Evolutionary conservation across 768 basidiomycete species (phyloP).

Genomic region (Kwoniella dendrophila): DNA sequence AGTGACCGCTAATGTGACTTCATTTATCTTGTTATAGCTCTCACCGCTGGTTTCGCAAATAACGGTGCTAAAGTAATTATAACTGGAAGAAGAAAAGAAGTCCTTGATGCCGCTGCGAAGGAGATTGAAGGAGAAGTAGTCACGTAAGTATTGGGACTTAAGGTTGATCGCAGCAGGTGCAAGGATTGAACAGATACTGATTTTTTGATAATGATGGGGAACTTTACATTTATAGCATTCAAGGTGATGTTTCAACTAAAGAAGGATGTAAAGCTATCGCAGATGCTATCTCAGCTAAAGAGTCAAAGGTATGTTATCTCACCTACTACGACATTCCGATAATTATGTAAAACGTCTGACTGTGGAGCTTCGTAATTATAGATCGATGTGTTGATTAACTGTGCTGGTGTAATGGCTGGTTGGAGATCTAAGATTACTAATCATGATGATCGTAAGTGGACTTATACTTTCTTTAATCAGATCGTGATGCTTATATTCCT

Average conservation of each 20-base stretch:
- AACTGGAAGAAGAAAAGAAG: constrained; percentile 42
- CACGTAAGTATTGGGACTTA: neutral
- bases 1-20: neutral
- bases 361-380: constrained; percentile 1
- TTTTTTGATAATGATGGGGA: constrained; percentile 24
- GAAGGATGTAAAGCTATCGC: constrained; percentile 32
- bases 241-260: constrained; percentile 46
- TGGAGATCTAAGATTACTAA: constrained; percentile 33
- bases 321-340: neutral
- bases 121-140: constrained; percentile 29
- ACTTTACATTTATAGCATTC: constrained; percentile 27
- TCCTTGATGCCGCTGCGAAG: constrained; percentile 34
- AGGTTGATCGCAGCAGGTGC: constrained; percentile 18
- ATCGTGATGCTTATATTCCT: neutral
- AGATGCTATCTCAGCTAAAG: constrained; percentile 22
- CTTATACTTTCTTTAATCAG: neutral
- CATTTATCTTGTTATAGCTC: constrained; percentile 16
- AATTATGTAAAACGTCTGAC: neutral
- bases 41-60: constrained; percentile 44
- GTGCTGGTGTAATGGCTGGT: constrained; percentile 44
- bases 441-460: constrained; percentile 41
- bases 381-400: constrained; percentile 49
- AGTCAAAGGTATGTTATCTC: constrained; percentile 13
- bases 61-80: constrained; percentile 54
- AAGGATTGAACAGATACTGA: constrained; percentile 26